Evolutionary conservation across 129 eudicot genomes (phyloP), one percentile per base, ranked within the genome.

Genomic region (Rutidosis leptorrhynchoides): DNA sequence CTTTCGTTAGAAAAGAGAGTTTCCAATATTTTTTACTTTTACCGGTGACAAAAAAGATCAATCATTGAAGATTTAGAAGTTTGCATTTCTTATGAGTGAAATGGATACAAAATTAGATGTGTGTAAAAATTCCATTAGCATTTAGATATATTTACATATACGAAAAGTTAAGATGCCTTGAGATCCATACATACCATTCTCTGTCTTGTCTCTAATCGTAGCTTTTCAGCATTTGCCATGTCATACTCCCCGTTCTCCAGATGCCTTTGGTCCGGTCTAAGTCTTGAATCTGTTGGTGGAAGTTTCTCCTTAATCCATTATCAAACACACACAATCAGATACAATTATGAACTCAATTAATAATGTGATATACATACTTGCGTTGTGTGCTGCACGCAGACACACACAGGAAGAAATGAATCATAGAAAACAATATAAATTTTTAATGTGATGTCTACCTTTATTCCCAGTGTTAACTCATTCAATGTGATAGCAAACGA

Each of bases 261-360:
- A 74, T 72, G 78, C 64, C 86, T 56, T 70, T 81, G 86, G 24
- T 81, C 86, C 1, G 86, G 86, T 65, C 86, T 77, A 59, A 81
- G 83, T 58, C 86, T 73, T 49, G 86, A 81, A 65, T 81, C 85
- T n/a, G 85, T 81, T n/a, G 85, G 85, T 27, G 85, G 82, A 49
- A 81, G 79, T 45, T 62, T 81, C 74, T 77, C 86, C 86, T 81
- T 53, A 68, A 81, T 74, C 76, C 73, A 52, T 77, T 57, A 80
- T 64, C 45, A 75, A 84, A 82, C 63, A 80, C 67, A 72, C 72
- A 71, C 53, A 57, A 78, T 85, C 84, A 85, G 84, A 76, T 64
- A 68, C 46, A 65, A 71, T 72, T 15, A 80, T 26, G 69, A 69
- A 69, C 69, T 42, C 68, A 63, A 48, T 66, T 70, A 64, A 49